Evolutionary conservation across 2,329 filamentous ascomycete species (phyloP), one percentile per base, ranked within the genome.

Genomic region (Calonectria pauciramosa): DNA sequence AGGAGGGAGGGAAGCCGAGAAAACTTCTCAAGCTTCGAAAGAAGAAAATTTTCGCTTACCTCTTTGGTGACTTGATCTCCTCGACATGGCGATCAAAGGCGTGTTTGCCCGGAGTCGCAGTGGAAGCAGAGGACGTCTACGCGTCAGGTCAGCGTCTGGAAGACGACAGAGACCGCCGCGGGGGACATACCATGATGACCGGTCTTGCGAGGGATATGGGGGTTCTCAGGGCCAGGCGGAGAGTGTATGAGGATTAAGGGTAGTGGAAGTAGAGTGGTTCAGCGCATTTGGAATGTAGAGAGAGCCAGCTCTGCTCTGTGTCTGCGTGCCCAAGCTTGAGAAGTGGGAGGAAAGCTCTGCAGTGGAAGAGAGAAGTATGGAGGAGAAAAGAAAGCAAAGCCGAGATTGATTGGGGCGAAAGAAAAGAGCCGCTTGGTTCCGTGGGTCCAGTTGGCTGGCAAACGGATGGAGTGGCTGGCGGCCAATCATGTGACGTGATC

Each of bases 31-130:
- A 23, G 23, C 7, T 59, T 38, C 60, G 54, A 47, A 66, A 68
- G 67, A 20, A 34, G 32, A n/a, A 16, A 47, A 44, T 20, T 14
- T 4, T 16, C 28, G 90, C 93, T 87, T 93, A 98, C 97, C 93
- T 95, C 87, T 99, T 99, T 41, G 94, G 94, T 64, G 95, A 92
- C 83, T 95, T 96, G 81, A 96, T 92, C 79, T 96, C 94, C 80
- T 96, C 94, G 72, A 97, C 92, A 83, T 95, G 94, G 83, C 90
- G 90, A 81, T 97, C 94, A 86, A 98, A 98, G 77, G 90, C 87
- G 86, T 94, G 91, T 85, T 91, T 93, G 82, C 90, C 87, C 76
- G 94, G 92, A 81, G 93, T 94, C 69, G 94, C 89, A 70, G 93
- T 94, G 75, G 94, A 95, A 80, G 94, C 89, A 76, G 94, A 93